Evolutionary conservation across 2,329 filamentous ascomycete genomes (phyloP), one percentile per base, ranked within the genome.

Genomic region (Hymenoscyphus fraxineus): DNA sequence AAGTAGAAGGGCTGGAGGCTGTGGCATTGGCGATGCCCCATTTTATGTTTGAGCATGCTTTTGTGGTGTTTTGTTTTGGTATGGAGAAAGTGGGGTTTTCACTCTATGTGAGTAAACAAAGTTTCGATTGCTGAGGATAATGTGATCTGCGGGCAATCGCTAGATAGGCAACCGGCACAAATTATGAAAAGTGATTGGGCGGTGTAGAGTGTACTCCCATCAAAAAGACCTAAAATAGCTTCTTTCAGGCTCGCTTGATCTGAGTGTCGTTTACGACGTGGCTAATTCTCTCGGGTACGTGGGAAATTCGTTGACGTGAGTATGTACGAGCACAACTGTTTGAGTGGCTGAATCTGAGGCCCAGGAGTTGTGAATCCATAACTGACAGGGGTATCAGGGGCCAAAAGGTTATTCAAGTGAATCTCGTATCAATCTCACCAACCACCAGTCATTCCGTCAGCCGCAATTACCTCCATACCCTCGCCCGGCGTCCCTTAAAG

Each of bases 331-430:
- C 47, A 22, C 3, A 12, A 27, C 9, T 5, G 15, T 19, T 19
- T 27, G 12, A 54, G 47, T 54, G 47, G 47, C 22, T 54, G 19
- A 54, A 27, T 9, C 12, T 10, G n/a, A 22, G 47, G 47, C 7
- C 44, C 22, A 27, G 19, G 47, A 19, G 19, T 41, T 35, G 7
- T 54, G 32, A 60, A 59, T 59, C 39, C 35, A 39, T 9, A 6
- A 15, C 3, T 4, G 31, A 41, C 35, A 60, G 47, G 22, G 27
- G 27, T 51, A n/a, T 35, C 51, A 35, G 57, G 38, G 16, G 19
- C 35, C n/a, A 35, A 59, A 31, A 41, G 38, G 58, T 41, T 41
- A 41, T 31, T 47, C 58, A 47, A 59, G 58, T 39, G 35, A 19
- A 39, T 58, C 22, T 54, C 19, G 47, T 54, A 27, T 19, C 19